Conservation (phyloP, 306 rosid species). For the Begonia masoniana region DNA sequence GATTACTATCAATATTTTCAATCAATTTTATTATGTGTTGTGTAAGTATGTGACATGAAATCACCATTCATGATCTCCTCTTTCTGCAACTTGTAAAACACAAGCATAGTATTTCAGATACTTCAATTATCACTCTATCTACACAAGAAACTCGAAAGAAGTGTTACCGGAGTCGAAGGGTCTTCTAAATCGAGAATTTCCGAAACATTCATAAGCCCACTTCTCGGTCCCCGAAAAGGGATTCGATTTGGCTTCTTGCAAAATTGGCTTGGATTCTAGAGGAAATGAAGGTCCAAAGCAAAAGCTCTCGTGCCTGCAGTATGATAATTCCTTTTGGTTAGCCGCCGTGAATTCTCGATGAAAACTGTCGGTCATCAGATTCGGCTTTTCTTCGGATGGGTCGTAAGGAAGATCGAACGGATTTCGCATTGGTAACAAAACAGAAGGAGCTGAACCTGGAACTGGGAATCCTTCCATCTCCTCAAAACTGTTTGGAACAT, state of each 20-base stretch:
- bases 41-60: background rate
- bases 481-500: slow-evolving; percentile 13
- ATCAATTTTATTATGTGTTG: too few relatives aligned
- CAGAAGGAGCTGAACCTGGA: slow-evolving; percentile 85
- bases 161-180: slow-evolving; percentile 31
- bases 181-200: slow-evolving; percentile 25
- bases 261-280: slow-evolving; percentile 16
- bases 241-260: slow-evolving; percentile 1
- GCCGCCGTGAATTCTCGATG: slow-evolving; percentile 37
- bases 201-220: slow-evolving; percentile 18
- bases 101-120: slow-evolving; percentile 1
- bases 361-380: slow-evolving; percentile 45
- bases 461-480: slow-evolving; percentile 24
- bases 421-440: slow-evolving; percentile 29
- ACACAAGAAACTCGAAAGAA: background rate
- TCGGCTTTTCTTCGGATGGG: slow-evolving; percentile 52
- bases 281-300: slow-evolving; percentile 23
- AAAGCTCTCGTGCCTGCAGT: slow-evolving; percentile 64
- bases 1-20: too few relatives aligned
- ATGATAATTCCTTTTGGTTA: slow-evolving; percentile 31
- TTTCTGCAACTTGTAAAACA: slow-evolving; percentile 29
- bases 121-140: background rate
- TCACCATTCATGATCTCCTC: slow-evolving; percentile 40
- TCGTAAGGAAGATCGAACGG: slow-evolving; percentile 74
- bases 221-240: slow-evolving; percentile 14